A percentile compares a stretch with the other conserved stretches of the same genome.
These are phyloP conservation scores for Leersia perrieri DNA, from an alignment of 176 grass and related monocot species.

Conservation along the genomic window DNA sequence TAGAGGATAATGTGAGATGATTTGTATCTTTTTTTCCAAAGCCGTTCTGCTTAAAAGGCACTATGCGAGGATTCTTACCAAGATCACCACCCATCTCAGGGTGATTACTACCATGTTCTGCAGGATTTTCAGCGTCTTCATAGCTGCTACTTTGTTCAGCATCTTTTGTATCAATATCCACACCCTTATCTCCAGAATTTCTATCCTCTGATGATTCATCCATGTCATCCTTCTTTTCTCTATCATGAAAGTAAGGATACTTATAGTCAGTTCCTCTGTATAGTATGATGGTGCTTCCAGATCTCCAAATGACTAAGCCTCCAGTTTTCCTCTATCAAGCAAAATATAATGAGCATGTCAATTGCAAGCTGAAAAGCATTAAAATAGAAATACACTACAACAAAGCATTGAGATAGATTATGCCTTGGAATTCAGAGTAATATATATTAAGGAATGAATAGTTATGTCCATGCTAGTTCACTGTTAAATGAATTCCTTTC, in stretches of 20 bases:
- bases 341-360: conserved; percentile 20
- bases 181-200: conserved; percentile 29
- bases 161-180: conserved; percentile 13
- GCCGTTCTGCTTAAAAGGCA: conserved; percentile 21
- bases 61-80: too few species aligned
- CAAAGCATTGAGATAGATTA: neutral
- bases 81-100: neutral
- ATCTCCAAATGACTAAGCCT: conserved; percentile 91
- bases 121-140: conserved; percentile 16
- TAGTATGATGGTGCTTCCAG: conserved; percentile 79
- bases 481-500: neutral
- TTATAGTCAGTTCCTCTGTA: conserved; percentile 83
- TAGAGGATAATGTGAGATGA: neutral
- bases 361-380: neutral
- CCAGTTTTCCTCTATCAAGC: conserved; percentile 80
- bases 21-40: conserved; percentile 1
- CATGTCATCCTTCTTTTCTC: conserved; percentile 20
- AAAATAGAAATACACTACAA: conserved; percentile 5
- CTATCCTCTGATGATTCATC: conserved; percentile 36
- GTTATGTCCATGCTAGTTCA: neutral
- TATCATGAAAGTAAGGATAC: conserved; percentile 68
- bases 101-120: conserved; percentile 14
- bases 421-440: neutral
- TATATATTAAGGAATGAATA: neutral
- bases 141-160: neutral